These are phyloP conservation scores for Aspergillus quadricinctus DNA, from an alignment of 2,329 filamentous ascomycete genomes.

Conservation along the genomic window DNA sequence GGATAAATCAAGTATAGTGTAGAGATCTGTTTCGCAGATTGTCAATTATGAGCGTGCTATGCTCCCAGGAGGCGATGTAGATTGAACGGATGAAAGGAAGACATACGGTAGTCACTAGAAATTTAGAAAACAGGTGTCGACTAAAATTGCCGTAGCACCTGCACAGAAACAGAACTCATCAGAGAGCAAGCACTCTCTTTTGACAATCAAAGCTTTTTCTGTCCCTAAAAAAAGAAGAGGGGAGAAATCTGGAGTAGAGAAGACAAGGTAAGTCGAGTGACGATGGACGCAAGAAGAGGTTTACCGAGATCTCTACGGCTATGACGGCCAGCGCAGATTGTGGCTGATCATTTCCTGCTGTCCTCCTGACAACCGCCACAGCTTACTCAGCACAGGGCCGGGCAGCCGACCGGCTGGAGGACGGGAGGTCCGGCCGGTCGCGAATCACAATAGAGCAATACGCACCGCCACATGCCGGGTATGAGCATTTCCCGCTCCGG, in stretches of 20 bases:
- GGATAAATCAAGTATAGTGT: background rate
- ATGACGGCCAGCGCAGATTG: slow-evolving; percentile 23
- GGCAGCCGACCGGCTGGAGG: background rate
- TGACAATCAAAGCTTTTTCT: slow-evolving; percentile 4
- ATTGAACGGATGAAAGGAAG: slow-evolving; percentile 24
- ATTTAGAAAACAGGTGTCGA: slow-evolving; percentile 34
- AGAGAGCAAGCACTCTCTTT: slow-evolving; percentile 35
- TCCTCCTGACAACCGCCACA: slow-evolving; percentile 6
- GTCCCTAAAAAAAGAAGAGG: slow-evolving; percentile 12
- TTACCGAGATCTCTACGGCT: slow-evolving; percentile 16
- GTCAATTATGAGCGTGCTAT: background rate
- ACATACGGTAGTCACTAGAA: slow-evolving; percentile 11
- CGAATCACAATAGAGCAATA: background rate
- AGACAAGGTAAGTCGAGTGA: background rate
- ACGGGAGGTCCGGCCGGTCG: background rate
- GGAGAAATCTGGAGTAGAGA: background rate
- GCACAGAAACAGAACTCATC: slow-evolving; percentile 35
- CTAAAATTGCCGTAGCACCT: slow-evolving; percentile 40
- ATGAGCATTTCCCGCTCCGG: slow-evolving; percentile 19
- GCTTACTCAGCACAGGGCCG: slow-evolving; percentile 11
- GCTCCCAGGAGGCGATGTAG: background rate
- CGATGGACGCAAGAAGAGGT: slow-evolving; percentile 2
- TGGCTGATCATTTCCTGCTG: slow-evolving; percentile 11
- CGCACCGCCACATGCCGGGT: slow-evolving; percentile 21
- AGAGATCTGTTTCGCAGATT: background rate